These are phyloP conservation scores for Cyclostephanos invisitatus DNA, from an alignment of 108 stramenopile species.

Conservation along the genomic window DNA sequence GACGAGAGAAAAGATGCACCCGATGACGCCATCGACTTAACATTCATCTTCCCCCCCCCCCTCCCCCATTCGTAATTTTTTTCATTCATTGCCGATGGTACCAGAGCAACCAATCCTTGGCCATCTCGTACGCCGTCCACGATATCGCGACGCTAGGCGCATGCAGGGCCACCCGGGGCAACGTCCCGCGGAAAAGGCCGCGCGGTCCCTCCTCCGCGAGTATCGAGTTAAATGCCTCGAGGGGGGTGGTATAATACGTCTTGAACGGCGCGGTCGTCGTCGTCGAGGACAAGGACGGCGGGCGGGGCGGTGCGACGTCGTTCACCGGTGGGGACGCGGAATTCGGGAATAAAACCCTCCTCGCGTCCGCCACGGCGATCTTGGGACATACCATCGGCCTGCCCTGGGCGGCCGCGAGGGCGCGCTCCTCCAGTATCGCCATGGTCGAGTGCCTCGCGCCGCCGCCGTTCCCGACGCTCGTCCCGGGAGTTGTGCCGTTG, in stretches of 20 bases:
- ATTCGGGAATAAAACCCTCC: constrained; percentile 29
- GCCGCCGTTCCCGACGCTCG: no score
- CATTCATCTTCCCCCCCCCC: no score
- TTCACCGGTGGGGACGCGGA: no score
- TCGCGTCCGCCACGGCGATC: constrained; percentile 37
- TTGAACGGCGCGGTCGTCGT: constrained; percentile 21
- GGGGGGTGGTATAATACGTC: constrained; percentile 42
- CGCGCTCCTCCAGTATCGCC: constrained; percentile 28
- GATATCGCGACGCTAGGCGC: constrained; percentile 97
- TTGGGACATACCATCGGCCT: constrained; percentile 38
- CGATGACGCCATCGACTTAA: no score
- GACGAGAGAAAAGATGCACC: no score
- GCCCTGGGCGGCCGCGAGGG: constrained; percentile 36
- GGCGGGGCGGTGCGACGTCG: not conserved
- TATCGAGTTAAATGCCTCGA: constrained; percentile 86
- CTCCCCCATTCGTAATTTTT: no score
- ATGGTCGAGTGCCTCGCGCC: no score
- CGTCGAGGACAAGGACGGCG: not conserved
- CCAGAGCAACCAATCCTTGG: constrained; percentile 64
- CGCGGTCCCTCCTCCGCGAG: constrained; percentile 79
- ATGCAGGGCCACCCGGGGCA: constrained; percentile 86
- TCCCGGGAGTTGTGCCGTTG: not conserved
- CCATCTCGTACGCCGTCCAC: constrained; percentile 98
- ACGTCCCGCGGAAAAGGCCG: constrained; percentile 90
- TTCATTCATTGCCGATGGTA: no score